Evolutionary conservation across 768 basidiomycete genomes (phyloP), one percentile per base, ranked within the genome.

Genomic region (Boletus eberwhitei): DNA sequence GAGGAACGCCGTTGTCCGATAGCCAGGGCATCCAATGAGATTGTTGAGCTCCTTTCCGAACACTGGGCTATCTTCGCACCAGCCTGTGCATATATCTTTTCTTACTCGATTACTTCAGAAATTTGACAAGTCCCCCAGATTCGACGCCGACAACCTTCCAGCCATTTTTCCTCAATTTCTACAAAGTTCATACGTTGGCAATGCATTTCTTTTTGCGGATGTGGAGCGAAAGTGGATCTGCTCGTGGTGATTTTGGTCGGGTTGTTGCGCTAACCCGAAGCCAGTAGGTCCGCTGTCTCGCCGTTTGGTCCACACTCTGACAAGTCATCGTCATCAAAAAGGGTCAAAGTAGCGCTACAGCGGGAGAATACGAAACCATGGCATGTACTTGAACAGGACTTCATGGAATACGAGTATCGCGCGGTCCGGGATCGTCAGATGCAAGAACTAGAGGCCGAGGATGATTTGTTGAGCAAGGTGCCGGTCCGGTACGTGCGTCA

Each of bases 201-300:
- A 84, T 86, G 4, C 82, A 82, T 43, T 94, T 95, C 75, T 95
- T 95, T 72, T 73, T 92, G n/a, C 82, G 90, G 34, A 93, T 96
- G 84, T 96, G 91, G 92, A 82, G 79, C 61, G 93, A 96, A 67
- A 90, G 88, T 63, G 86, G 87, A 13, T 88, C 93, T 1, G 84
- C 87, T 4, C 64, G 70, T 13, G 84, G 77, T 19, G 93, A 96
- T 71, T 92, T 93, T 59, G 76, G 79, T 35, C 85, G 94, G 11
- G 84, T 96, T 11, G 80, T 82, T 34, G 87, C 85, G 7, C 75
- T 95, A 19, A 86, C 87, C 35, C 83, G 84, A 49, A 92, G 90
- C 79, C 93, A 95, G 90, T 92, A 69, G 58, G 88, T 84, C 38
- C 40, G 45, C 48, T 43, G 38, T 41, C 9, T 19, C 34, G 6